Conservation (phyloP, 768 basidiomycete species). For the Pleurotus platypus region DNA sequence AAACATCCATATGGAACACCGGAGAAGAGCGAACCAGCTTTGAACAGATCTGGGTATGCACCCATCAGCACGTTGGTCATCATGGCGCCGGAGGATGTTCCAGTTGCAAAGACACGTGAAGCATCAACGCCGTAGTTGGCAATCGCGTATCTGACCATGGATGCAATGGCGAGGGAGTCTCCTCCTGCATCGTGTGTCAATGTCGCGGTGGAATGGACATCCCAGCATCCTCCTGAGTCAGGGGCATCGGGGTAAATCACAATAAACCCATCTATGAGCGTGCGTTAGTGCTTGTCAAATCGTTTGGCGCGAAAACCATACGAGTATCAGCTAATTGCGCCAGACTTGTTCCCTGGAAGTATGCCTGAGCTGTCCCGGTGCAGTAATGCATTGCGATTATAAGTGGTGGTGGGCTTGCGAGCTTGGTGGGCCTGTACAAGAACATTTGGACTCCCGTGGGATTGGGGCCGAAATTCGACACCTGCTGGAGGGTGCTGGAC, state of each 20-base stretch:
- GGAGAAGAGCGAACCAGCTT: slow-evolving; percentile 43
- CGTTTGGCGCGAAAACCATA: background rate
- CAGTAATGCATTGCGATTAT: slow-evolving; percentile 56
- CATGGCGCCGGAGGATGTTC: slow-evolving; percentile 54
- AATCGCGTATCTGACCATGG: slow-evolving; percentile 44
- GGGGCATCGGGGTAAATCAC: slow-evolving; percentile 48
- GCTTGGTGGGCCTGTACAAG: slow-evolving; percentile 36
- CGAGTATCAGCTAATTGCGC: slow-evolving; percentile 41
- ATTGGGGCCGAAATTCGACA: slow-evolving; percentile 47
- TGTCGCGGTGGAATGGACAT: slow-evolving; percentile 45
- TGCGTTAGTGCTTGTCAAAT: no score
- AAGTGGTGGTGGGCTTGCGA: slow-evolving; percentile 36
- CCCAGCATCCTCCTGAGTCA: slow-evolving; percentile 46
- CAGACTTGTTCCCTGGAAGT: slow-evolving; percentile 45
- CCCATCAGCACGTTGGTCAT: slow-evolving; percentile 57
- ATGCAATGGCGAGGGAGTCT: slow-evolving; percentile 50
- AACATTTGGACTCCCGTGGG: slow-evolving; percentile 50
- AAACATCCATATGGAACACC: slow-evolving; percentile 57
- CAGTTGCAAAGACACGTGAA: slow-evolving; percentile 46
- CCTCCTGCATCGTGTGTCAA: slow-evolving; percentile 54
- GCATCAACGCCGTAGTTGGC: slow-evolving; percentile 43
- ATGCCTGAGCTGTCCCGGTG: slow-evolving; percentile 46
- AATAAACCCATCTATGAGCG: slow-evolving; percentile 36
- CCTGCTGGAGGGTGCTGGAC: slow-evolving; percentile 31
- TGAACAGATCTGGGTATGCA: slow-evolving; percentile 52